phyloP scores from a whole-genome alignment of 164 flowering plant genomes.

The Vitis amurensis region DNA sequence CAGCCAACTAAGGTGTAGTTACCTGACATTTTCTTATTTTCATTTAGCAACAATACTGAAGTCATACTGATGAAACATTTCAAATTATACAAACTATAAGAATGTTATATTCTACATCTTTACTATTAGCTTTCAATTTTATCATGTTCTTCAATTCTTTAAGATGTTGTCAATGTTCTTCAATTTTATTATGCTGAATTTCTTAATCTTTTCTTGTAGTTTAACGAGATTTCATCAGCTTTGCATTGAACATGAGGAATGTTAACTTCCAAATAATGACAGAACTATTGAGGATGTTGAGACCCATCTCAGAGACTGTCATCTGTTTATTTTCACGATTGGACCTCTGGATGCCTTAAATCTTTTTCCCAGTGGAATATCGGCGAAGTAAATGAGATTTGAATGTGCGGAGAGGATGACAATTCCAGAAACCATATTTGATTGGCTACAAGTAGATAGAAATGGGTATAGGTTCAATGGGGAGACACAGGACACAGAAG shows the following conservation, averaged over 20 bases:
- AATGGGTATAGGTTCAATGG: not conserved
- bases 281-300: not conserved
- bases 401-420: not conserved
- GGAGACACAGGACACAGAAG: not conserved
- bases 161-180: not conserved
- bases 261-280: not conserved
- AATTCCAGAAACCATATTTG: not conserved
- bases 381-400: not conserved
- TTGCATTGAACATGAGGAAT: constrained; percentile 30
- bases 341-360: not conserved
- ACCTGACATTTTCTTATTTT: no score
- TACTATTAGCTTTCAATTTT: not conserved
- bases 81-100: no score
- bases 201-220: constrained; percentile 29
- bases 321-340: not conserved
- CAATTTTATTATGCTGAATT: not conserved
- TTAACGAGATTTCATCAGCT: constrained; percentile 50
- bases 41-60: no score
- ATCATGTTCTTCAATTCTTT: not conserved
- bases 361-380: not conserved
- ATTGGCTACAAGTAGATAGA: not conserved
- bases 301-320: not conserved
- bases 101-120: not conserved
- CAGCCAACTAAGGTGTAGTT: no score
- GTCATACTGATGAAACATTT: no score